Conservation (phyloP, 495 filamentous ascomycete species). For the Aspergillus ostianus region DNA sequence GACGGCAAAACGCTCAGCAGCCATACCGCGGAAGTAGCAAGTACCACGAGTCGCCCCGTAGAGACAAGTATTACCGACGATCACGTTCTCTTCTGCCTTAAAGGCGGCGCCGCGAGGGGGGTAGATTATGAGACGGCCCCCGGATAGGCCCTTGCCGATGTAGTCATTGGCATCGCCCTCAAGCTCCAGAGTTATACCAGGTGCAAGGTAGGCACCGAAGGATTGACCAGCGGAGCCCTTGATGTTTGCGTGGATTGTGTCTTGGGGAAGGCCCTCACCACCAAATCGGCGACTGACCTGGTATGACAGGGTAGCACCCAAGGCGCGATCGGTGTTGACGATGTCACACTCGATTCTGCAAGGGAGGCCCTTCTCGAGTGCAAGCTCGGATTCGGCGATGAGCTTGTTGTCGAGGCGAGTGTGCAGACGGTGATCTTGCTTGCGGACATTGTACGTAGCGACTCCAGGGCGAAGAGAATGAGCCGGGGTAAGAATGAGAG, state of each 20-base stretch:
- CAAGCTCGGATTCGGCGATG: slow-evolving; percentile 95
- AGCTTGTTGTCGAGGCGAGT: slow-evolving; percentile 97
- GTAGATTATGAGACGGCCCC: slow-evolving; percentile 94
- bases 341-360: slow-evolving; percentile 96
- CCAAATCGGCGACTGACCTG: slow-evolving; percentile 93
- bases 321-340: slow-evolving; percentile 94
- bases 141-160: slow-evolving; percentile 95
- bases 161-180: slow-evolving; percentile 99
- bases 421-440: slow-evolving; percentile 94
- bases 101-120: slow-evolving; percentile 90
- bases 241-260: slow-evolving; percentile 96
- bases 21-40: slow-evolving; percentile 97
- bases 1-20: slow-evolving; percentile 96
- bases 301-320: slow-evolving; percentile 95
- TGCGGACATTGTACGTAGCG: slow-evolving; percentile 97
- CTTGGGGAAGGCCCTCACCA: slow-evolving; percentile 84
- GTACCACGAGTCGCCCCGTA: slow-evolving; percentile 94
- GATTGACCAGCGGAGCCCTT: slow-evolving; percentile 98
- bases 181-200: slow-evolving; percentile 93
- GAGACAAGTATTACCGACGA: slow-evolving; percentile 95
- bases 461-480: slow-evolving; percentile 96
- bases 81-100: slow-evolving; percentile 97
- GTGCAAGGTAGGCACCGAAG: slow-evolving; percentile 93
- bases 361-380: slow-evolving; percentile 92
- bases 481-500: slow-evolving; percentile 92